Evolutionary conservation across 371 early-diverging fungal genomes (phyloP).

Genomic region (Syncephalis plumigaleata): DNA sequence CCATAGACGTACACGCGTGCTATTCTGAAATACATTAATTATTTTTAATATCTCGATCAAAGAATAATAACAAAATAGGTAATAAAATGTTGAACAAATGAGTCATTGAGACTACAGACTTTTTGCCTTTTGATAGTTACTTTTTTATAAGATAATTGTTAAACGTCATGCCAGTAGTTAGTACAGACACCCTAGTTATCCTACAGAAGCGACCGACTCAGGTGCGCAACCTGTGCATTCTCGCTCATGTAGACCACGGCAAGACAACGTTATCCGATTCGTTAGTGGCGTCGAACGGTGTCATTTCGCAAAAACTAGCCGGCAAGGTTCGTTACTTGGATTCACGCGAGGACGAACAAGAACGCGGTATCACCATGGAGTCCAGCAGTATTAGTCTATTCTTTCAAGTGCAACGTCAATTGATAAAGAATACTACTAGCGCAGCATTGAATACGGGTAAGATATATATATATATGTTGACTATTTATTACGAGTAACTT

Average conservation of each 20-base stretch:
- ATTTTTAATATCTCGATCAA: too few species aligned
- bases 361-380: conserved; percentile 99
- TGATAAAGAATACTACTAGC: neutral
- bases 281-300: conserved; percentile 92
- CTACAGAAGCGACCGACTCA: conserved; percentile 41
- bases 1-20: too few species aligned
- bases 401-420: conserved; percentile 34
- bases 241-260: conserved; percentile 97
- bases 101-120: too few species aligned
- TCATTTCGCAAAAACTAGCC: conserved; percentile 90
- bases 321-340: conserved; percentile 98
- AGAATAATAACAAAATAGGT: too few species aligned
- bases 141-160: too few species aligned
- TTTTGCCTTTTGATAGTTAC: too few species aligned
- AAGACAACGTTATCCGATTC: conserved; percentile 99
- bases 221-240: conserved; percentile 91
- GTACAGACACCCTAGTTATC: conserved; percentile 29
- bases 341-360: conserved; percentile 97
- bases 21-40: too few species aligned
- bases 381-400: conserved; percentile 88
- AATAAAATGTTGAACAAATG: too few species aligned
- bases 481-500: too few species aligned
- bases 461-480: too few species aligned
- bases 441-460: too few species aligned
- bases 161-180: conserved; percentile 56